Percentiles rank a stretch among this genome's conserved stretches.
phyloP scores from a whole-genome alignment of 768 basidiomycete species.

The Suillus alpinus region DNA sequence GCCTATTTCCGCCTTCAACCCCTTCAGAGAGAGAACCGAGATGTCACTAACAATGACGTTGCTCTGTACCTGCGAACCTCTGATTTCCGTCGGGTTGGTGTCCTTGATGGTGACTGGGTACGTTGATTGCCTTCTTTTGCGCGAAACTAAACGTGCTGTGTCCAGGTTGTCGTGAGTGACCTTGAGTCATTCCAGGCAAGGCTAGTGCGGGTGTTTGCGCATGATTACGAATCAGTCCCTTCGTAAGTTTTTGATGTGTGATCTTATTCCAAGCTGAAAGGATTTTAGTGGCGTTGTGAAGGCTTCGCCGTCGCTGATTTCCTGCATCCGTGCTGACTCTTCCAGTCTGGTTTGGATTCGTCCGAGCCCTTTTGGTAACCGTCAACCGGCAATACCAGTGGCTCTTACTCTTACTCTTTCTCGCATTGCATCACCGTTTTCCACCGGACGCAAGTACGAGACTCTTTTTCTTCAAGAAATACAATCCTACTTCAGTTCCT shows the following conservation, averaged over 20 bases:
- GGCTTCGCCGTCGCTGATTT: slow-evolving; percentile 51
- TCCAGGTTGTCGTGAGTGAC: slow-evolving; percentile 51
- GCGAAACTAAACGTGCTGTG: slow-evolving; percentile 5
- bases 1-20: slow-evolving; percentile 26
- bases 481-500: slow-evolving; percentile 56
- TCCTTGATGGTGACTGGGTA: slow-evolving; percentile 81
- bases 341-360: slow-evolving; percentile 36
- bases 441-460: slow-evolving; percentile 65
- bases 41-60: slow-evolving; percentile 38
- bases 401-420: slow-evolving; percentile 73
- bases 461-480: slow-evolving; percentile 57
- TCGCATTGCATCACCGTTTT: slow-evolving; percentile 73
- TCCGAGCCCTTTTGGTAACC: slow-evolving; percentile 60
- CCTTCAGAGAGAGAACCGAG: slow-evolving; percentile 15
- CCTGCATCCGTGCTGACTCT: slow-evolving; percentile 44
- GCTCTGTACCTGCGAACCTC: slow-evolving; percentile 60
- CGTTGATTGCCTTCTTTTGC: slow-evolving; percentile 12
- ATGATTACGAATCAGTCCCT: slow-evolving; percentile 40
- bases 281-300: slow-evolving; percentile 36
- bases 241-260: slow-evolving; percentile 29
- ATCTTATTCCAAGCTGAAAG: slow-evolving; percentile 4
- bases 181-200: slow-evolving; percentile 37
- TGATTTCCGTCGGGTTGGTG: slow-evolving; percentile 64
- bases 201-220: slow-evolving; percentile 55
- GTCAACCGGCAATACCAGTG: slow-evolving; percentile 58